Base-by-base conservation (phyloP, 2,329 filamentous ascomycete genomes). In the Aspergillus chevalieri region DNA sequence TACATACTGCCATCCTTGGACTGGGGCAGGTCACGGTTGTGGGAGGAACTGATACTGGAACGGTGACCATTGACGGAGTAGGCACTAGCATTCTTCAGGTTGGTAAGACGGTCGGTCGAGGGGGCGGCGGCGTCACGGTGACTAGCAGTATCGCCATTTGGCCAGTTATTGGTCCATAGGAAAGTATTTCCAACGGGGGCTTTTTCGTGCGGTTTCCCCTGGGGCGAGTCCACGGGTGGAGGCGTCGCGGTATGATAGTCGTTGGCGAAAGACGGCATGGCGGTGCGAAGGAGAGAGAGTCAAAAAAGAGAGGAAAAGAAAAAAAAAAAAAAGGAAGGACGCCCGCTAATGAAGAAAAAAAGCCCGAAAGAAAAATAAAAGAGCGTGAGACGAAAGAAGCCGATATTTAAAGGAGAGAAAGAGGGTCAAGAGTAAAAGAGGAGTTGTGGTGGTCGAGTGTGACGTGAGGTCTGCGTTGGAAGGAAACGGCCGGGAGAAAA, bases 21-120 rank as follows among this genome's bases (percentile, higher is more conserved):
- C 50, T 64, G 64, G 30, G 63, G 65, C 56, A 60, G 65, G 17
- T 73, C 72, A 63, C 68, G 61, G 41, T 68, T 68, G 52, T 73
- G 71, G 45, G 71, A 73, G 9, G 26, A 41, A 48, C 68, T 68
- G 52, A 66, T 64, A 51, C 67, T 72, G 50, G 75, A 72, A 58
- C 74, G 75, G 56, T 78, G 80, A 64, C 84, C 83, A 57, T 78
- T 76, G 62, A 81, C 62, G 34, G 80, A 77, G 66, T 75, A 80
- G 71, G 84, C 79, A 69, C 78, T 84, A 62, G 80, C 78, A 66
- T 73, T 70, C 61, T 70, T 72, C 33, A 68, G 49, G 26, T 65
- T 62, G 45, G 67, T 66, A 55, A 68, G 62, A 49, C 67, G 70
- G 52, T 74, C 70, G 54, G 67, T 65, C 48, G 67, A 62, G 36